Conservation (phyloP, 768 basidiomycete species). For the Xerocomellus intermedius region DNA sequence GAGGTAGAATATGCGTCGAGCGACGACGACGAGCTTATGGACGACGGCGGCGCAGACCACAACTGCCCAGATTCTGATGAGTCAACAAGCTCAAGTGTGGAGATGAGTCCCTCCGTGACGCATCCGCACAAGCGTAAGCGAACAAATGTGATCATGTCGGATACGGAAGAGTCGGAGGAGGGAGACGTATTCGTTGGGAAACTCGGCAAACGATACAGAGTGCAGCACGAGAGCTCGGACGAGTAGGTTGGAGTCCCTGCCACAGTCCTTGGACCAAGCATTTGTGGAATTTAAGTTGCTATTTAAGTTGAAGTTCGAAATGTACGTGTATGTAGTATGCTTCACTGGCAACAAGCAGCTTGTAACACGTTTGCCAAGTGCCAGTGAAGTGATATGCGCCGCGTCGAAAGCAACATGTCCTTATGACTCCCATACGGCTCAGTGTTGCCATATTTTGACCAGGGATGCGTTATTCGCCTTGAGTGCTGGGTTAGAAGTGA, state of each 20-base stretch:
- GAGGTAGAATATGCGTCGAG: background rate
- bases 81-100: background rate
- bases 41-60: background rate
- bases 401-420: background rate
- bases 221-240: background rate
- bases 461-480: too few relatives aligned
- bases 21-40: background rate
- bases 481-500: too few relatives aligned
- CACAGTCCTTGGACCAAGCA: too few relatives aligned
- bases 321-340: background rate
- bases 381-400: background rate
- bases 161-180: background rate
- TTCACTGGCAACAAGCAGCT: too few relatives aligned
- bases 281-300: background rate
- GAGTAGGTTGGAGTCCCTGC: background rate
- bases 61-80: background rate
- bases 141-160: conserved; percentile 2
- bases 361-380: background rate
- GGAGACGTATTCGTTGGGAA: background rate
- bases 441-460: too few relatives aligned
- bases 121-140: background rate
- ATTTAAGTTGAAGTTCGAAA: background rate
- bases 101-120: background rate
- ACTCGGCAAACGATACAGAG: conserved; percentile 2
- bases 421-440: background rate